These are phyloP conservation scores for Hypoxylon intermedium DNA, from an alignment of 495 filamentous ascomycete species.

Conservation along the genomic window DNA sequence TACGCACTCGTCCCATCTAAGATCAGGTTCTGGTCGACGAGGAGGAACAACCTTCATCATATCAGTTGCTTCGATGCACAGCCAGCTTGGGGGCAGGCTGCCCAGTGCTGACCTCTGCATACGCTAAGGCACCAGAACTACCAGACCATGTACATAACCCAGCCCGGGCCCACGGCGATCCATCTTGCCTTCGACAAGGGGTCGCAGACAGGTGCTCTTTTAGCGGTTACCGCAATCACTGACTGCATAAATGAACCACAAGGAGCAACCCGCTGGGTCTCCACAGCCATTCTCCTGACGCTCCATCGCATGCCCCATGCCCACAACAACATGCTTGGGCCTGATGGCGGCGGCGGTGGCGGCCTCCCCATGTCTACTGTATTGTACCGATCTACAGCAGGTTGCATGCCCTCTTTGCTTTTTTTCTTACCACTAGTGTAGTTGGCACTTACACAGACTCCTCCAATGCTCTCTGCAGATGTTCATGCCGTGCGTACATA, in stretches of 20 bases:
- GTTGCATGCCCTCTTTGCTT: slow-evolving; percentile 31
- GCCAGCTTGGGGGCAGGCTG: not conserved
- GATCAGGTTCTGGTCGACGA: slow-evolving; percentile 1
- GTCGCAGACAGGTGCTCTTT: slow-evolving; percentile 17
- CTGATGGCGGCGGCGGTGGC: slow-evolving; percentile 23
- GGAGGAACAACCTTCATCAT: slow-evolving; percentile 15
- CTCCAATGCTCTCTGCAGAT: slow-evolving; percentile 32
- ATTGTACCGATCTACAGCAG: slow-evolving; percentile 35
- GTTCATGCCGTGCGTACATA: slow-evolving; percentile 18
- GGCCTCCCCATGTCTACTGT: slow-evolving; percentile 18
- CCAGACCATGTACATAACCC: not conserved
- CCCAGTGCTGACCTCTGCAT: not conserved
- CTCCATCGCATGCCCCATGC: slow-evolving; percentile 25
- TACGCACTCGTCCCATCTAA: slow-evolving; percentile 1
- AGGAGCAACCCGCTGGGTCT: slow-evolving; percentile 35
- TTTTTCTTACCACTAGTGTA: slow-evolving; percentile 26
- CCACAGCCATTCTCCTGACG: slow-evolving; percentile 33
- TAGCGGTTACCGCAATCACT: slow-evolving; percentile 42
- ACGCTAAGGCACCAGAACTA: not conserved
- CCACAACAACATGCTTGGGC: not conserved
- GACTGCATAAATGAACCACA: slow-evolving; percentile 40
- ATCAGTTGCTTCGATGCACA: slow-evolving; percentile 7
- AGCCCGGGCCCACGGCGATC: slow-evolving; percentile 32
- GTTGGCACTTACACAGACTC: slow-evolving; percentile 18
- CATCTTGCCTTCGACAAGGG: slow-evolving; percentile 29